Percentiles rank a stretch among this genome's conserved stretches.
phyloP scores from a whole-genome alignment of 2,329 filamentous ascomycete species.

The Neofusicoccum cordaticola region DNA sequence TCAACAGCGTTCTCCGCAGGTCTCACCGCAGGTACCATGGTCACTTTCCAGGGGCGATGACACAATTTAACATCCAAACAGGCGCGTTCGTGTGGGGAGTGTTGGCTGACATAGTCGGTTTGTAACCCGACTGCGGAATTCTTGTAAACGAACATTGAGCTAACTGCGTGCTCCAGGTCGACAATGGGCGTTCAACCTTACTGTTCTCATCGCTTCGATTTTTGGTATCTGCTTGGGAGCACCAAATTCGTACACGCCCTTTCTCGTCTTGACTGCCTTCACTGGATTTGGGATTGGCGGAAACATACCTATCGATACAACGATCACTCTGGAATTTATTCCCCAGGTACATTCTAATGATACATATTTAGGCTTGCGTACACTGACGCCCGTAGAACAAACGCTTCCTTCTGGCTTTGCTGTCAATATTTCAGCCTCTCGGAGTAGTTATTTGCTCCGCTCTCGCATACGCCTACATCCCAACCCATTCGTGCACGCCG shows the following conservation, averaged over 20 bases:
- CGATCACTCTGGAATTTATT: conserved; percentile 56
- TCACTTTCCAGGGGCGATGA: too few relatives aligned
- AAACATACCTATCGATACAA: conserved; percentile 57
- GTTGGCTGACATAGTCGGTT: conserved; percentile 52
- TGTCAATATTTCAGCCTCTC: conserved; percentile 57
- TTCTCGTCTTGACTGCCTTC: conserved; percentile 54
- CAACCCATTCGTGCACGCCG: conserved; percentile 50
- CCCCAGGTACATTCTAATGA: conserved; percentile 28
- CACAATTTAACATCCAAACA: not conserved
- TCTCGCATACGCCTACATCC: conserved; percentile 55
- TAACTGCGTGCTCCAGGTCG: conserved; percentile 31
- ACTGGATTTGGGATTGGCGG: conserved; percentile 54
- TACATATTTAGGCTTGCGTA: not conserved
- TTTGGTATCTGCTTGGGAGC: conserved; percentile 55
- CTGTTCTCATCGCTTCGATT: conserved; percentile 53
- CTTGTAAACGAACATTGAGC: not conserved
- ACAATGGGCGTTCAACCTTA: conserved; percentile 58
- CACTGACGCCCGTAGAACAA: conserved; percentile 35
- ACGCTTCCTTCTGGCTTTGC: conserved; percentile 51
- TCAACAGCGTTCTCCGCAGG: conserved; percentile 55
- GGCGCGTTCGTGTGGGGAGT: conserved; percentile 55
- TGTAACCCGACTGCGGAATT: conserved; percentile 19
- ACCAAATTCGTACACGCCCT: conserved; percentile 49
- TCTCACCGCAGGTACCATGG: conserved; percentile 40
- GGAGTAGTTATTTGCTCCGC: conserved; percentile 52